A percentile compares a stretch with the other conserved stretches of the same genome.
phyloP scores from a whole-genome alignment of 768 basidiomycete species.

The Amanita polypyramis region DNA sequence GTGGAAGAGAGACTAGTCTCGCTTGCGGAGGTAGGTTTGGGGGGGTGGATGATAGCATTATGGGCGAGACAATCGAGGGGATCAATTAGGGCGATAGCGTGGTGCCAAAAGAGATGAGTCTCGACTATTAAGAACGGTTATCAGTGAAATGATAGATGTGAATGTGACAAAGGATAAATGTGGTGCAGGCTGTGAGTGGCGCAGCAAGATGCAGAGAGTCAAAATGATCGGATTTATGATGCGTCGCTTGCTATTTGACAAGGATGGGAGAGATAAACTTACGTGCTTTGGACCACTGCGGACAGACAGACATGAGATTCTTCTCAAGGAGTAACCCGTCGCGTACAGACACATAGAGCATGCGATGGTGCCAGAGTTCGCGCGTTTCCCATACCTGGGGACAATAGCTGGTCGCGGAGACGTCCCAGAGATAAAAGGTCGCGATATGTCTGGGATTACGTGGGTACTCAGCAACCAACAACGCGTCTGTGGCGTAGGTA shows the following conservation, averaged over 20 bases:
- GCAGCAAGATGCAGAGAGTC: neutral
- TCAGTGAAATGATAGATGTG: constrained; percentile 8
- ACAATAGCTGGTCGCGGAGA: constrained; percentile 29
- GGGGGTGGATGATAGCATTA: constrained; percentile 35
- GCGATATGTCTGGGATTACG: constrained; percentile 36
- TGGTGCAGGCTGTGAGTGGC: constrained; percentile 2
- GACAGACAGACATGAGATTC: constrained; percentile 51
- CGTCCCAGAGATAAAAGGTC: constrained; percentile 47
- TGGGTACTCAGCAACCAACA: constrained; percentile 19
- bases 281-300: constrained; percentile 52
- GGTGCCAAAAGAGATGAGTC: constrained; percentile 61
- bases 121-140: constrained; percentile 37
- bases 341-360: constrained; percentile 53
- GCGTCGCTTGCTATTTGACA: constrained; percentile 3
- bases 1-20: constrained; percentile 24
- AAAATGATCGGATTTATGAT: constrained; percentile 4
- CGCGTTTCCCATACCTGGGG: constrained; percentile 39
- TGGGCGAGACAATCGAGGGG: constrained; percentile 45
- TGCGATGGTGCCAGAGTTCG: constrained; percentile 49
- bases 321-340: constrained; percentile 49
- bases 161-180: constrained; percentile 7
- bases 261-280: constrained; percentile 19
- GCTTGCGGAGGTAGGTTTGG: constrained; percentile 25
- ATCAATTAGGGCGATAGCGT: constrained; percentile 52
- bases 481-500: constrained; percentile 20